These are phyloP conservation scores for Penicillium sp. DNA, from an alignment of 2,329 filamentous ascomycete genomes.

Conservation along the genomic window DNA sequence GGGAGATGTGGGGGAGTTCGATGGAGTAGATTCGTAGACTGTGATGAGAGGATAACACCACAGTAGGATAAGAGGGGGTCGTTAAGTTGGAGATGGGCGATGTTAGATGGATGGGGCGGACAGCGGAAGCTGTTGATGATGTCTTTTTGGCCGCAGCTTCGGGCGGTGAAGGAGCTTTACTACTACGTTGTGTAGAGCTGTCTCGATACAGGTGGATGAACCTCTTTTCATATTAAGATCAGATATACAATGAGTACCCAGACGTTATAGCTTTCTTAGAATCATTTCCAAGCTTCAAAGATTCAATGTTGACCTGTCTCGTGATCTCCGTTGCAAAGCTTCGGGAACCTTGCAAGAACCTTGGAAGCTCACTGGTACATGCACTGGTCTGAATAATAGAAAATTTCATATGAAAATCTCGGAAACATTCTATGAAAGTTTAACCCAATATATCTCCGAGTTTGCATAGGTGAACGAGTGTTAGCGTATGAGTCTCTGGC, in stretches of 20 bases:
- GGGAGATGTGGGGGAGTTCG: constrained; percentile 9
- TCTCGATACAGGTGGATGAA: not conserved
- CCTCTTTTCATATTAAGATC: too few species aligned
- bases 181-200: not conserved
- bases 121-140: constrained; percentile 16
- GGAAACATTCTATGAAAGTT: not conserved
- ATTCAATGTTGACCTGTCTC: not conserved
- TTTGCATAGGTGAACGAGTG: not conserved
- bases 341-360: not conserved
- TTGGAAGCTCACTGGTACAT: not conserved
- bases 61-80: constrained; percentile 1
- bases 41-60: not conserved
- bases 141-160: constrained; percentile 21
- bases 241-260: too few species aligned
- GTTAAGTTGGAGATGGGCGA: constrained; percentile 1
- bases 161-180: constrained; percentile 15
- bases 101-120: constrained; percentile 11
- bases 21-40: not conserved
- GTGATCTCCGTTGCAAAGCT: not conserved
- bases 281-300: too few species aligned
- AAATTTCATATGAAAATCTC: not conserved
- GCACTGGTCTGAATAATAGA: not conserved
- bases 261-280: too few species aligned
- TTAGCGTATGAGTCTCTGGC: not conserved
- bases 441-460: not conserved